A percentile compares a stretch with the other conserved stretches of the same genome.
Evolutionary conservation across 768 basidiomycete genomes (phyloP).

Genomic region (Tephrocybe sp.): DNA sequence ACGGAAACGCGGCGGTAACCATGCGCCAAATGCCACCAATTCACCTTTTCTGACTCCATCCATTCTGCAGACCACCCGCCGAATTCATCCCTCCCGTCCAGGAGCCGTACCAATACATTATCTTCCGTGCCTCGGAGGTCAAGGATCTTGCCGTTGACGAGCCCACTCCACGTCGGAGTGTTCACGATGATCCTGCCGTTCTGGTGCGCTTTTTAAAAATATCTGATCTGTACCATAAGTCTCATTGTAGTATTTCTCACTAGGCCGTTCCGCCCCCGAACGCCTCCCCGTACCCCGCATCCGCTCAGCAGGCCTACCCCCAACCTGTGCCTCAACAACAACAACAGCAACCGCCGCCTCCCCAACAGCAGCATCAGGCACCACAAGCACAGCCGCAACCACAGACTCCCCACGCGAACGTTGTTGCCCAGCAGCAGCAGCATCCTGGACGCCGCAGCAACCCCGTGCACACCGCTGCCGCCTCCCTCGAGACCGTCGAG

Average conservation of each 20-base stretch:
- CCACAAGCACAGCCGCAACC: slow-evolving; percentile 20
- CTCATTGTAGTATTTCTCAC: neutral
- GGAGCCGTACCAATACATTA: slow-evolving; percentile 86
- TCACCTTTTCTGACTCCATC: neutral
- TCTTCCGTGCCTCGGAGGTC: slow-evolving; percentile 88
- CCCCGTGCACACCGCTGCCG: slow-evolving; percentile 69
- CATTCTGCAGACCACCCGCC: slow-evolving; percentile 51
- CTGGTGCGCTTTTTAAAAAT: slow-evolving; percentile 38
- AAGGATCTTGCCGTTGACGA: slow-evolving; percentile 89
- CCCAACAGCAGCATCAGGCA: slow-evolving; percentile 16
- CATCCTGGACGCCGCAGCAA: slow-evolving; percentile 34
- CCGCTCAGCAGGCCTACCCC: slow-evolving; percentile 12
- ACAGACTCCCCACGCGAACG: slow-evolving; percentile 22
- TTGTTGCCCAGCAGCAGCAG: slow-evolving; percentile 22
- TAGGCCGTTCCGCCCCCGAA: slow-evolving; percentile 16
- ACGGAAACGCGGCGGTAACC: slow-evolving; percentile 81
- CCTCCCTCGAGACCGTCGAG: slow-evolving; percentile 69
- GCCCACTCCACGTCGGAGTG: slow-evolving; percentile 51
- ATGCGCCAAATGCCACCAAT: neutral
- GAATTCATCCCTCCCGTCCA: slow-evolving; percentile 84
- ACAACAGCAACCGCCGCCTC: slow-evolving; percentile 1
- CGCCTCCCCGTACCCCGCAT: slow-evolving; percentile 12
- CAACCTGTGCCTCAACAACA: neutral
- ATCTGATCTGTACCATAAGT: too few relatives aligned
- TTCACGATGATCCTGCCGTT: slow-evolving; percentile 85